Evolutionary conservation across 2,329 filamentous ascomycete species (phyloP).

Genomic region (Coniochaeta ligniaria): DNA sequence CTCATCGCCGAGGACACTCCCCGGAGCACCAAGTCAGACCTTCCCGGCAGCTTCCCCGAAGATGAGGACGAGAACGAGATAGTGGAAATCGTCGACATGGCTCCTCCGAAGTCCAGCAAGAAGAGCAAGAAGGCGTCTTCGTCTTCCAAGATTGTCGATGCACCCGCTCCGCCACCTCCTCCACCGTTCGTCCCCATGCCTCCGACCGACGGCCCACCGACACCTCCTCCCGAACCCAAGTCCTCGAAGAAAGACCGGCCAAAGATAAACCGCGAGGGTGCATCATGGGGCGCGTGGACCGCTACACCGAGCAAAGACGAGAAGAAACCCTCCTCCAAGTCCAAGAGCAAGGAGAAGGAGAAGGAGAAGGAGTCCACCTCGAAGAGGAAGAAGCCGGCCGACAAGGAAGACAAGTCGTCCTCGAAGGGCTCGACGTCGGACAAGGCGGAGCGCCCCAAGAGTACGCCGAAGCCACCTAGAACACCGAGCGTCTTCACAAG

Average conservation of each 20-base stretch:
- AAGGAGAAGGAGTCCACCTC: conserved; percentile 48
- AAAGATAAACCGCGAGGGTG: conserved; percentile 64
- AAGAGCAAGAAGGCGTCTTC: conserved; percentile 34
- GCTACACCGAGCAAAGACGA: conserved; percentile 45
- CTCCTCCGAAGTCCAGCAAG: conserved; percentile 29
- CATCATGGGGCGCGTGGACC: conserved; percentile 72
- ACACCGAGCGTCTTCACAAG: conserved; percentile 61
- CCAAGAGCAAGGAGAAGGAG: conserved; percentile 43
- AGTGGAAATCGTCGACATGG: conserved; percentile 43
- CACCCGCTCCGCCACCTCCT: conserved; percentile 26
- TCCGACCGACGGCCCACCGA: conserved; percentile 38
- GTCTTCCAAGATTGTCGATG: conserved; percentile 25
- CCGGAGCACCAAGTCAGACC: conserved; percentile 19
- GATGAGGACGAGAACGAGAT: conserved; percentile 43
- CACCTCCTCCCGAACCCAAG: conserved; percentile 47
- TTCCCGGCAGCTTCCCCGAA: conserved; percentile 53
- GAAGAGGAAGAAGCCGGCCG: conserved; percentile 37
- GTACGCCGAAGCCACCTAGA: conserved; percentile 47
- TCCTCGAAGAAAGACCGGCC: conserved; percentile 68
- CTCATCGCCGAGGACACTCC: conserved; percentile 14
- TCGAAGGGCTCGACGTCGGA: conserved; percentile 71
- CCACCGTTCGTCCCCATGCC: conserved; percentile 17
- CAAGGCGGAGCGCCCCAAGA: conserved; percentile 39
- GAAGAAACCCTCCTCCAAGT: conserved; percentile 53
- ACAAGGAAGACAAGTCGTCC: conserved; percentile 55